phyloP scores from a whole-genome alignment of 805 yeast genomes.

The Candida maesae region DNA sequence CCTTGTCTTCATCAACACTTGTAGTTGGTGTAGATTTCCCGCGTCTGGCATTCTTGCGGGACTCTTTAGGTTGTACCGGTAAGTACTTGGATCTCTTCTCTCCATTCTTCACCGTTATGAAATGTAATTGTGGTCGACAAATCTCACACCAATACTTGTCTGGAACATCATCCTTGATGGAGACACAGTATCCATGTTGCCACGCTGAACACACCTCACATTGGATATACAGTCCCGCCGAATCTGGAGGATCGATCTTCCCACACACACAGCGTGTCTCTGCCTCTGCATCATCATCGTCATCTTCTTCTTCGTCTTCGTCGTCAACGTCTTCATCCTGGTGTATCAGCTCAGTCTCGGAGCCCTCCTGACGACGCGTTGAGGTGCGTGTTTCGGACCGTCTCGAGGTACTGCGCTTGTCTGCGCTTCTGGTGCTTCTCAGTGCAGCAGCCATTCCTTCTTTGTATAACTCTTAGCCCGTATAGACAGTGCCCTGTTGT shows the following conservation, averaged over 20 bases:
- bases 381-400: not conserved
- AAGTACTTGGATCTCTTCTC: conserved; percentile 47
- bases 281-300: conserved; percentile 38
- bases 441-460: conserved; percentile 20
- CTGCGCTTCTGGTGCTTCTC: conserved; percentile 23
- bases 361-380: not conserved
- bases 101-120: conserved; percentile 43
- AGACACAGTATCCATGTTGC: conserved; percentile 98
- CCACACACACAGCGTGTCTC: conserved; percentile 45
- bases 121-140: conserved; percentile 84
- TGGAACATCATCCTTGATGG: conserved; percentile 74
- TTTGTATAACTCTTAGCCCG: too few relatives aligned
- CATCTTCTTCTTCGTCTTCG: conserved; percentile 22
- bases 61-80: conserved; percentile 40
- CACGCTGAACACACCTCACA: conserved; percentile 91
- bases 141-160: conserved; percentile 94
- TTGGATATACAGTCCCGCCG: conserved; percentile 67
- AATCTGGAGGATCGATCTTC: conserved; percentile 41
- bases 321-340: conserved; percentile 3
- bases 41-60: conserved; percentile 27
- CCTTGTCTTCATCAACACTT: conserved; percentile 19
- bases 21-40: too few relatives aligned
- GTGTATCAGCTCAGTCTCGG: conserved; percentile 3
- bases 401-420: conserved; percentile 3
- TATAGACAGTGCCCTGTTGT: too few relatives aligned